Base-by-base conservation (phyloP, 305 asterid species). In the Solanum hybrid region DNA sequence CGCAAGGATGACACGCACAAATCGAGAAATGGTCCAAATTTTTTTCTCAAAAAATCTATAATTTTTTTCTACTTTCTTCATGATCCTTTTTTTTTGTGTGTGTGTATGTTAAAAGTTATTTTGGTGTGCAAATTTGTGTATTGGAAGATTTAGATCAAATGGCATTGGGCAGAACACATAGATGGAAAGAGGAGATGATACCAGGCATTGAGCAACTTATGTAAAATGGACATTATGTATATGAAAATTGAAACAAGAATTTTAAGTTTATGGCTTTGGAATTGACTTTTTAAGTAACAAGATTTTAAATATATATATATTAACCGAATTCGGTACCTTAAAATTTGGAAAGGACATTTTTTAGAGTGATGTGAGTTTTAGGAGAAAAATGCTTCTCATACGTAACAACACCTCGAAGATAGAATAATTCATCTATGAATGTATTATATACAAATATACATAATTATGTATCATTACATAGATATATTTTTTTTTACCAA, bases 1-100 rank as follows among this genome's bases (percentile, higher is more conserved):
- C 87, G 76, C 87, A 91, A 92, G 91, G 89, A 92, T 92, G 91
- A 91, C 90, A 91, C 87, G 86, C 90, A 88, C 87, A 91, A 92
- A 89, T 91, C 82, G 90, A 89, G 88, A 92, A 92, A 89, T 22
- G 33, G 20, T 78, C 11, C 10, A 78, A 76, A 33, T 33, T 57
- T 7, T 57, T 64, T 64, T 22, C 40, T 36, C 40, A 36, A 36
- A 8, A 36, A 8, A 36, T 36, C 40, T 36, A 5, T 42, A 57
- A 18, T 2, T 16, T 57, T 42, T 13, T 46, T 46, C 61, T 46
- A 2, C 20, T 46, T 13, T 5, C 64, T 46, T 46, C 22, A 5
- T 51, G 64, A 5, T 51, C 22, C 64, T 46, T 14, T 46, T 46
- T 46, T 14, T 5, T 0, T 5, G 18, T 46, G 61, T 46, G 61